Conservation (phyloP, 2,329 filamentous ascomycete genomes). For the Hypoxylon sp. region DNA sequence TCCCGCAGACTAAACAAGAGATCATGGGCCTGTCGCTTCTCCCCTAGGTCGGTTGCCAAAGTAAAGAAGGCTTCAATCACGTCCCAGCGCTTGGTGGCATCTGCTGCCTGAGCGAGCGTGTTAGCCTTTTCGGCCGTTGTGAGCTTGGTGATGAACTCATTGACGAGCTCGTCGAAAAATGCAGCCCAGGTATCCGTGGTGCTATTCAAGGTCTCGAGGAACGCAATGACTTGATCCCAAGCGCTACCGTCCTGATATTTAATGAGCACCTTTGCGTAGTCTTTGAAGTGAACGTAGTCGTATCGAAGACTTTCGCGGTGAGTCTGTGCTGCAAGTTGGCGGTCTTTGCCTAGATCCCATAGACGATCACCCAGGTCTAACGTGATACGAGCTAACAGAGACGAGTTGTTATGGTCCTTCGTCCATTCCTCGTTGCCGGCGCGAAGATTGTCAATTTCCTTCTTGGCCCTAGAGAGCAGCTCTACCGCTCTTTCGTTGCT, state of each 20-base stretch:
- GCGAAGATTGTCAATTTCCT: conserved; percentile 38
- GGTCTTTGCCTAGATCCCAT: conserved; percentile 42
- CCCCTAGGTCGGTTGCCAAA: conserved; percentile 39
- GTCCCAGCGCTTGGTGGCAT: conserved; percentile 42
- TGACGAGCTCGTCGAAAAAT: conserved; percentile 45
- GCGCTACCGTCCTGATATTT: conserved; percentile 36
- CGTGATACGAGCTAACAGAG: conserved; percentile 44
- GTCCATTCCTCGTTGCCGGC: conserved; percentile 35
- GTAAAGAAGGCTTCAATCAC: conserved; percentile 42
- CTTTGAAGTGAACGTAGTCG: conserved; percentile 42
- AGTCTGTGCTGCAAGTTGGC: conserved; percentile 35
- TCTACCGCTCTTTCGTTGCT: conserved; percentile 39
- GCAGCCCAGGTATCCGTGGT: conserved; percentile 38
- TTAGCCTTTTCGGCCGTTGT: conserved; percentile 30
- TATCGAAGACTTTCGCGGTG: conserved; percentile 44
- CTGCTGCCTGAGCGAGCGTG: conserved; percentile 41
- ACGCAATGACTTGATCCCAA: conserved; percentile 42
- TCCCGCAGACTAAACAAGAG: conserved; percentile 43
- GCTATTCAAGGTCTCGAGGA: conserved; percentile 41
- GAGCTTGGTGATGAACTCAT: conserved; percentile 41
- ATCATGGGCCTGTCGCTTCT: conserved; percentile 38
- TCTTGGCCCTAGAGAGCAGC: conserved; percentile 41
- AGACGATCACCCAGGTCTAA: conserved; percentile 43
- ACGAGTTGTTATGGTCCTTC: conserved; percentile 36
- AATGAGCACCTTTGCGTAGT: conserved; percentile 37